Base-by-base conservation (phyloP, 352 stramenopile genomes). In the Globisporangium ultimum region DNA sequence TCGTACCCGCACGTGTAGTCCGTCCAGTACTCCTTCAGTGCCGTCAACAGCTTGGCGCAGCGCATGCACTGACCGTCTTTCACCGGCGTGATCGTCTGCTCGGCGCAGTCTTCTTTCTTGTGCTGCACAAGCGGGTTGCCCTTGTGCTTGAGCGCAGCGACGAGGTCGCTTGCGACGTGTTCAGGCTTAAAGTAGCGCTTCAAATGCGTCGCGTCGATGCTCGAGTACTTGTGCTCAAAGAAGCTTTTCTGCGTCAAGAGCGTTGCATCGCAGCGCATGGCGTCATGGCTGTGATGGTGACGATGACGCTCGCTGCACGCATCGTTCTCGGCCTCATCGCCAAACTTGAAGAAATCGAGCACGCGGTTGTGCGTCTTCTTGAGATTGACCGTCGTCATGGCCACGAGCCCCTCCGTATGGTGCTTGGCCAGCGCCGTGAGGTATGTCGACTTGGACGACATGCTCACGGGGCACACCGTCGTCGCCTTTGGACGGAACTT, bases 1-100 rank as follows among this genome's bases (percentile, higher is more conserved):
- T 87, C 72, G 43, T 70, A 73, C 28, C 61, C 67, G 38, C 83
- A 92, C 43, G 63, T 77, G 63, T 88, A 92, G 61, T 88, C 70
- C 14, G 68, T 73, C 78, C 77, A 90, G 56, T 62, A 71, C 64
- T 92, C 83, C 18, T 71, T 64, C 21, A 92, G 46, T 28, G 61
- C 53, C 0, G 67, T 79, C n/a, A 58, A 58, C 60, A 85, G 74
- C 58, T 75, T 69, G n/a, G 69, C 83, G 63, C 77, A 89, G 14
- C 77, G 64, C 21, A 65, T 71, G 63, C 80, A 89, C 22, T 67
- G 53, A 0, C 66, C 61, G 3, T 40, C 6, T 2, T 46, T 43
- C 1, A 85, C 66, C 1, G 76, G 76, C 0, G 49, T 51, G 1
- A 12, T 46, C 12, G 65, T 68, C 24, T 80, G 68, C 32, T 65